Base-by-base conservation (phyloP, 2,329 filamentous ascomycete genomes). In the Aspergillus ruber region DNA sequence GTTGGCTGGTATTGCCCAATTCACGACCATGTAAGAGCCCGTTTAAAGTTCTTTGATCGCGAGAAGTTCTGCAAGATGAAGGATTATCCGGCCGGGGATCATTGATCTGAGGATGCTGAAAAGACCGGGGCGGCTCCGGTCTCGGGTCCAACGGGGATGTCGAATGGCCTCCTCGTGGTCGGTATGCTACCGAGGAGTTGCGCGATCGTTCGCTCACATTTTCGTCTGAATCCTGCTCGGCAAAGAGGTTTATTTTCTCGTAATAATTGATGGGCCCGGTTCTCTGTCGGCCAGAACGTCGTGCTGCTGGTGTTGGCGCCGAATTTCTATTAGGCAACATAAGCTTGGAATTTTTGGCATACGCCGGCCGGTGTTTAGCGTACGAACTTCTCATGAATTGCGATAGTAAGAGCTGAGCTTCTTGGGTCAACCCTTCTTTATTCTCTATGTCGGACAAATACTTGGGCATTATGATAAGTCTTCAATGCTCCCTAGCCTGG, bases 241-340 rank as follows among this genome's bases (percentile, higher is more conserved):
- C 21, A 15, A 33, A 46, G 35, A 62, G 52, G 6, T 50, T 45
- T 6, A 51, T 27, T 25, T 48, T 57, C 12, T 56, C 47, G 42
- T 62, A 68, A 43, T 70, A 70, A 17, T 69, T 69, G 1, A 13
- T 40, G 2, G 65, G 63, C 3, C 54, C 57, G 5, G 44, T 56
- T 46, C 53, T 58, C 32, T 55, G 48, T 15, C 67, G 61, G 45
- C 48, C 42, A 25, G 65, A 63, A 3, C 67, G 63, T 32, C 61
- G 61, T 38, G 36, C 44, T 10, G 48, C 21, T 15, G 46, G 18
- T 10, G 36, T 38, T 20, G 10, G 17, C 5, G 17, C 6, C 8
- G 17, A 12, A 18, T 20, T 39, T 39, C 18, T 17, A 20, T 15
- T 39, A 5, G 17, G 18, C 15, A 39, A 12, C n/a, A 12, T 18